phyloP scores from a whole-genome alignment of 1,284 basidiomycete species.

The Hortiboletus rubellus region DNA sequence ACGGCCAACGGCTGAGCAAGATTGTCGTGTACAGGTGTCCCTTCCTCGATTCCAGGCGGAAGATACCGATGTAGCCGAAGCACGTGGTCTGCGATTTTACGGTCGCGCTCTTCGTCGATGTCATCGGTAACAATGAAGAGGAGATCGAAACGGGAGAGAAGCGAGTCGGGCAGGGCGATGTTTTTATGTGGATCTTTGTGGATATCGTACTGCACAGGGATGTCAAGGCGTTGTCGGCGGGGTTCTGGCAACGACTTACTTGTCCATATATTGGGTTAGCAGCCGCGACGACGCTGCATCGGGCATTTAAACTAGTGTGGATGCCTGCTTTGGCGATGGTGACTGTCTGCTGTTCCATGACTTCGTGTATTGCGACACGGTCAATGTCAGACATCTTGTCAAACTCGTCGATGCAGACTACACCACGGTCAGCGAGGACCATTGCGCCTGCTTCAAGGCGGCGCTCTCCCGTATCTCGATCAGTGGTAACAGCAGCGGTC shows the following conservation, averaged over 20 bases:
- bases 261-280: constrained; percentile 99
- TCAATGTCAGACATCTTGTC: constrained; percentile 99
- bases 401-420: constrained; percentile 99
- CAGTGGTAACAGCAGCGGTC: constrained; percentile 98
- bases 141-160: constrained; percentile 98
- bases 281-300: constrained; percentile 97
- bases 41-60: constrained; percentile 95
- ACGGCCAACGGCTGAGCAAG: constrained; percentile 86
- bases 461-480: constrained; percentile 96
- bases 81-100: constrained; percentile 96
- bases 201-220: constrained; percentile 85
- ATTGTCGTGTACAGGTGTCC: constrained; percentile 85
- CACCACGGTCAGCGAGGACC: constrained; percentile 99
- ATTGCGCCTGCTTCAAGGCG: constrained; percentile 98
- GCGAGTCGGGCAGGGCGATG: constrained; percentile 96
- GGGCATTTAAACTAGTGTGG: constrained; percentile 96
- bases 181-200: constrained; percentile 99
- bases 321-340: constrained; percentile 99
- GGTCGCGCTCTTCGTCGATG: constrained; percentile 93
- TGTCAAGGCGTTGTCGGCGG: constrained; percentile 1
- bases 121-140: constrained; percentile 99
- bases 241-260: constrained; percentile 45
- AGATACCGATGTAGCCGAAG: constrained; percentile 97
- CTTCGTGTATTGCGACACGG: constrained; percentile 99
- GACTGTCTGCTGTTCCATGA: constrained; percentile 99